These are phyloP conservation scores for Juncus inflexus DNA, from an alignment of 176 grass and related monocot species.

Conservation along the genomic window DNA sequence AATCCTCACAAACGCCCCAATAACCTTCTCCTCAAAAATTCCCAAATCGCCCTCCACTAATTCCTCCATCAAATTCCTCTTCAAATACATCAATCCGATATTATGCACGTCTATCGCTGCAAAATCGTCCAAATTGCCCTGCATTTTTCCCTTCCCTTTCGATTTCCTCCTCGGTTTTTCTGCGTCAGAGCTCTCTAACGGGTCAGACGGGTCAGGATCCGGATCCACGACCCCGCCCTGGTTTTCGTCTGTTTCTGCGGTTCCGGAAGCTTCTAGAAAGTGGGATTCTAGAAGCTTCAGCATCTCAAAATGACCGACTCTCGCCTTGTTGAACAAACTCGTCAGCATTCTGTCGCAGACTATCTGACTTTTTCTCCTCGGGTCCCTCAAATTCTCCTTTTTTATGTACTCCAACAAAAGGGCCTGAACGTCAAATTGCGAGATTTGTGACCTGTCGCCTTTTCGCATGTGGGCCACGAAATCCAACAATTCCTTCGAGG, in stretches of 20 bases:
- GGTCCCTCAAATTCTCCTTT: constrained; percentile 72
- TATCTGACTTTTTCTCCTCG: constrained; percentile 73
- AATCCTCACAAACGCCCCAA: constrained; percentile 98
- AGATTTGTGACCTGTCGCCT: constrained; percentile 71
- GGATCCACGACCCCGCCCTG: constrained; percentile 89
- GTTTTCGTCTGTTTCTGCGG: constrained; percentile 66
- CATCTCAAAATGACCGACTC: constrained; percentile 98
- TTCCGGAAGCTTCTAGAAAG: constrained; percentile 57
- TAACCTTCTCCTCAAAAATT: constrained; percentile 63
- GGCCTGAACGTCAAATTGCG: constrained; percentile 72
- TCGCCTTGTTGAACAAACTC: constrained; percentile 65
- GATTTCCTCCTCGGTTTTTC: constrained; percentile 58
- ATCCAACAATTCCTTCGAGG: constrained; percentile 78
- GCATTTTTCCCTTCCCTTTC: constrained; percentile 55
- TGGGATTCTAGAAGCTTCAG: constrained; percentile 98
- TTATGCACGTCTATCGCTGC: constrained; percentile 93
- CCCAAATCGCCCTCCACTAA: constrained; percentile 56
- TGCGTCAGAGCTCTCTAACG: constrained; percentile 57
- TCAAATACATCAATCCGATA: constrained; percentile 81
- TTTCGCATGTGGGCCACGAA: constrained; percentile 79
- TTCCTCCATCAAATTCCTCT: constrained; percentile 93
- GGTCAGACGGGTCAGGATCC: constrained; percentile 62
- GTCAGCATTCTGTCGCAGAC: constrained; percentile 82
- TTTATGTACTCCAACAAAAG: constrained; percentile 87
- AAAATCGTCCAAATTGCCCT: constrained; percentile 85